Base-by-base conservation (phyloP, 2,329 filamentous ascomycete species). In the Epichloe festucae region DNA sequence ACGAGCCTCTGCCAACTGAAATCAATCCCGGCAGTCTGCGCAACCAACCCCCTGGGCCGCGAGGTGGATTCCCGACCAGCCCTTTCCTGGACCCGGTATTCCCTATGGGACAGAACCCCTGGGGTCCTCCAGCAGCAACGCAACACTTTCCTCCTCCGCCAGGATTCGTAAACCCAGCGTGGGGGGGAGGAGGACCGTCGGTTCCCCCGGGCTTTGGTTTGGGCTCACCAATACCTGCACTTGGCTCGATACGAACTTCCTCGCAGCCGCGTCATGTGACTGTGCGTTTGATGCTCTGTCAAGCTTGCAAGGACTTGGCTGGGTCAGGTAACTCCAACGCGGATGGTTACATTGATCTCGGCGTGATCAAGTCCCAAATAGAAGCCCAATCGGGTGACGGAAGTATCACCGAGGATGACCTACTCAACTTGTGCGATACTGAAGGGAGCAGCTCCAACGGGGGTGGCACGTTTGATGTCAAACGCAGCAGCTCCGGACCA, bases 371-470 rank as follows among this genome's bases (percentile, higher is more conserved):
- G 58, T 77, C 84, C 10, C 76, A 79, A 51, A 74, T 87, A 34
- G 81, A 82, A 50, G 74, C 74, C 50, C 78, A 84, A 53, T 61
- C 63, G 6, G 65, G 63, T n/a, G 66, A 69, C 10, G 46, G 57
- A 12, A 60, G 47, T 49, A 60, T 67, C 35, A 60, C 73, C 57
- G 66, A 81, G 73, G 62, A 75, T 27, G 90, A 96, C 60, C 75
- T 97, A 59, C 75, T 91, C 40, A 82, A 87, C 52, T 84, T 94
- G 53, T 93, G 87, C 65, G 91, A 97, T 60, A 95, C 91, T 0
- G 88, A 95, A 64, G 93, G 93, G 52, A 94, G 85, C 60, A 65
- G 73, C 2, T 81, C 84, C 53, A 97, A 97, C 60, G 93, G 93
- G 45, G 91, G 91, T 44, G 93, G 93, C n/a, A 84, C 78, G 27